Evolutionary conservation across 257 asterid genomes (phyloP).

Genomic region (Salvia miltiorrhiza): DNA sequence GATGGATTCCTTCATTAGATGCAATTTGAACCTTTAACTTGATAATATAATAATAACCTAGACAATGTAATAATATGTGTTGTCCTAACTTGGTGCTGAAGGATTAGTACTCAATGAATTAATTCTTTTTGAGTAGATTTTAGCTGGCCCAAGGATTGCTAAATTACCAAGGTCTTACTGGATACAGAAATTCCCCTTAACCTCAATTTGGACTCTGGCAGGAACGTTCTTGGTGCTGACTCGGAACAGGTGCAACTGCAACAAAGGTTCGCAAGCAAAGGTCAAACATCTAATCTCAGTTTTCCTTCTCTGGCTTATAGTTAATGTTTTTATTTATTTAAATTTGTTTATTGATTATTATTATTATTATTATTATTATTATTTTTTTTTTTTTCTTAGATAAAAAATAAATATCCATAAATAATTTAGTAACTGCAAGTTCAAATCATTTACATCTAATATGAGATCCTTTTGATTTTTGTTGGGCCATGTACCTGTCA

Average conservation of each 20-base stretch:
- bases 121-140: not conserved
- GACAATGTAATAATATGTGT: not conserved
- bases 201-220: conserved; percentile 34
- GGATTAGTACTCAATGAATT: not conserved
- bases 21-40: not conserved
- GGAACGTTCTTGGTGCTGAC: conserved; percentile 65
- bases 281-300: conserved; percentile 36
- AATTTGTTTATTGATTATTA: too few relatives aligned
- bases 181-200: not conserved
- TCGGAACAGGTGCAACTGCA: conserved; percentile 58
- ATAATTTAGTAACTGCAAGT: not conserved
- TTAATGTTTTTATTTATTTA: too few relatives aligned
- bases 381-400: not conserved
- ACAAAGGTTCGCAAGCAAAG: conserved; percentile 51
- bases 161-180: not conserved
- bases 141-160: not conserved
- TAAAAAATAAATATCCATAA: not conserved
- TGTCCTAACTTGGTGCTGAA: not conserved
- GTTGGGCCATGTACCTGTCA: not conserved
- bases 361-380: too few relatives aligned
- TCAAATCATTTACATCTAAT: conserved; percentile 8
- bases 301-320: conserved; percentile 6
- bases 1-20: not conserved
- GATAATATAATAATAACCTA: not conserved
- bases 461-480: not conserved